phyloP scores from a whole-genome alignment of 371 early-diverging fungal genomes.

The Mortierella sp. region DNA sequence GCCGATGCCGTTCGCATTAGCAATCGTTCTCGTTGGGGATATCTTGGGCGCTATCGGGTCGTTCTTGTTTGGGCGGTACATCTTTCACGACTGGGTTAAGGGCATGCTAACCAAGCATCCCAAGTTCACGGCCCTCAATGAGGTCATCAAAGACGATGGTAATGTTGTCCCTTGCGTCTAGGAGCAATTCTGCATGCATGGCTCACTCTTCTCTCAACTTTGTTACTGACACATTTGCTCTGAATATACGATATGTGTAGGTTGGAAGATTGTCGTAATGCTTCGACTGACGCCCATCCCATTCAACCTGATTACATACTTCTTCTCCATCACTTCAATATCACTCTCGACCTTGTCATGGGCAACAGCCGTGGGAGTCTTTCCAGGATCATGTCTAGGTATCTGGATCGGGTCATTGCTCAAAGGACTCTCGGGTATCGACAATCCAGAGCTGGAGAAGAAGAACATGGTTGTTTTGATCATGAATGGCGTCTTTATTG shows the following conservation, averaged over 20 bases:
- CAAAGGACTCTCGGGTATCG: slow-evolving; percentile 57
- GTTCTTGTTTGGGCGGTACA: slow-evolving; percentile 57
- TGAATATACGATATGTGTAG: slow-evolving; percentile 15
- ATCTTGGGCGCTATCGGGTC: slow-evolving; percentile 53
- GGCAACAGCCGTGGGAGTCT: slow-evolving; percentile 53
- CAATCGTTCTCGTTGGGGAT: slow-evolving; percentile 53
- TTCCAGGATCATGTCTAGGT: slow-evolving; percentile 59
- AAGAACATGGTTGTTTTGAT: slow-evolving; percentile 53
- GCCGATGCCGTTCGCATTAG: slow-evolving; percentile 55
- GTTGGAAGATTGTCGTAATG: slow-evolving; percentile 62
- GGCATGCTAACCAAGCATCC: slow-evolving; percentile 55
- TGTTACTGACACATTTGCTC: background rate
- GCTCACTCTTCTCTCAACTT: background rate
- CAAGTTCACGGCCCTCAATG: slow-evolving; percentile 44
- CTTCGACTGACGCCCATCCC: slow-evolving; percentile 58
- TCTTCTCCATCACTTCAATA: slow-evolving; percentile 59
- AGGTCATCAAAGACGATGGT: slow-evolving; percentile 60
- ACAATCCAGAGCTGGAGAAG: slow-evolving; percentile 52
- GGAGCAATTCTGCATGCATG: background rate
- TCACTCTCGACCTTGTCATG: slow-evolving; percentile 46
- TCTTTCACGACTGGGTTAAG: slow-evolving; percentile 59
- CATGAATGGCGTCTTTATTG: slow-evolving; percentile 58
- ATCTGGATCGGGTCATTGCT: slow-evolving; percentile 60
- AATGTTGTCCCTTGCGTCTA: background rate
- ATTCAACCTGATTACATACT: slow-evolving; percentile 58